Conservation (phyloP, 2,329 filamentous ascomycete genomes). For the Trichoderma polysporum region DNA sequence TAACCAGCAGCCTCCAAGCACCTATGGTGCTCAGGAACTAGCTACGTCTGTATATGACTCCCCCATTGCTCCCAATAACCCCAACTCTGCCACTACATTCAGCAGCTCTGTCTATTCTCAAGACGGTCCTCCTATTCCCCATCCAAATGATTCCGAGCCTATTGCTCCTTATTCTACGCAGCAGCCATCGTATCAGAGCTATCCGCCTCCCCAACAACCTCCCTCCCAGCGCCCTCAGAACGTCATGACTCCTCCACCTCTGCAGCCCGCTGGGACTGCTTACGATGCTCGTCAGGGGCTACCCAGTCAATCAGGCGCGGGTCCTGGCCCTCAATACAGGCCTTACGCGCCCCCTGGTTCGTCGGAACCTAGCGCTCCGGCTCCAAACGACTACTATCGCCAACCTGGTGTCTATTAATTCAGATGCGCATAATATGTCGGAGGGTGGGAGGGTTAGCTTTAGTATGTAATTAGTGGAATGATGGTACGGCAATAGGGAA, state of each 20-base stretch:
- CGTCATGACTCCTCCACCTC: slow-evolving; percentile 42
- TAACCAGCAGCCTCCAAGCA: slow-evolving; percentile 28
- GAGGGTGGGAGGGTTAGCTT: background rate
- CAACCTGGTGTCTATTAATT: slow-evolving; percentile 39
- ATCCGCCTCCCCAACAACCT: slow-evolving; percentile 39
- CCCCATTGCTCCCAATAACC: slow-evolving; percentile 58
- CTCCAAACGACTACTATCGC: slow-evolving; percentile 57
- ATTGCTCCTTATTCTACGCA: slow-evolving; percentile 30
- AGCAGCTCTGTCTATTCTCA: slow-evolving; percentile 49
- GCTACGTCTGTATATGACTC: slow-evolving; percentile 77
- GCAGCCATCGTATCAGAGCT: slow-evolving; percentile 44
- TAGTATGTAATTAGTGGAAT: background rate
- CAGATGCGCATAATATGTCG: background rate
- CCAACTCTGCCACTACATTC: slow-evolving; percentile 44
- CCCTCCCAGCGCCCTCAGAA: slow-evolving; percentile 37
- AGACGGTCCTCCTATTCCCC: slow-evolving; percentile 41
- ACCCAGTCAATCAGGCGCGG: slow-evolving; percentile 43
- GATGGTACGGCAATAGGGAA: background rate
- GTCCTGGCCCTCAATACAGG: slow-evolving; percentile 52
- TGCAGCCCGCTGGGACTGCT: slow-evolving; percentile 45
- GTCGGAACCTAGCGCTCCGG: slow-evolving; percentile 47
- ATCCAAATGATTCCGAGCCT: slow-evolving; percentile 31
- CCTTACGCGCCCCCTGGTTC: slow-evolving; percentile 54
- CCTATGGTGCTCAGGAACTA: slow-evolving; percentile 67
- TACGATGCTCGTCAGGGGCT: slow-evolving; percentile 53